Conservation (phyloP, 192 early-diverging fungal species). For the Podila horticola region DNA sequence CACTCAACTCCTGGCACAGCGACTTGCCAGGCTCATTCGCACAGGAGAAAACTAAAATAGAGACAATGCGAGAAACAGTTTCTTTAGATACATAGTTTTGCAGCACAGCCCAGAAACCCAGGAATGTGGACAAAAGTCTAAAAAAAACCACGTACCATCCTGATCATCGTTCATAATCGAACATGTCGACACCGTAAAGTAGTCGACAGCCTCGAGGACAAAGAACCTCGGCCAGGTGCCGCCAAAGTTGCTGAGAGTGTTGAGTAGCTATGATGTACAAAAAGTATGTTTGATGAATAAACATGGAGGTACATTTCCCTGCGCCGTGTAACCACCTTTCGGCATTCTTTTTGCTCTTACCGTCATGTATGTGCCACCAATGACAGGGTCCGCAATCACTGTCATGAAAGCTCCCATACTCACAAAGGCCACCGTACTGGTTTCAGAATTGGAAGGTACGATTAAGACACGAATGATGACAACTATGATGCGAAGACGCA, state of each 20-base stretch:
- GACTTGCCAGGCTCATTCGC: constrained; percentile 68
- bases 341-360: background rate
- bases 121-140: background rate
- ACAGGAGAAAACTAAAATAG: constrained; percentile 63
- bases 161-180: constrained; percentile 28
- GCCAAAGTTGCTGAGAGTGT: constrained; percentile 96
- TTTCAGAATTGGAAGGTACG: background rate
- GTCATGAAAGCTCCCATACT: constrained; percentile 95
- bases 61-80: background rate
- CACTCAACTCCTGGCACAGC: constrained; percentile 70
- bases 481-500: too few relatives aligned
- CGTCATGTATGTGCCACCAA: constrained; percentile 92
- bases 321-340: background rate
- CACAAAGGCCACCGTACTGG: constrained; percentile 93
- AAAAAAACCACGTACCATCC: constrained; percentile 14
- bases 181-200: constrained; percentile 86
- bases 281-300: background rate
- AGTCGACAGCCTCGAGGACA: constrained; percentile 91
- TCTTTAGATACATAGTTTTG: too few relatives aligned
- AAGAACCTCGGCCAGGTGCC: constrained; percentile 98
- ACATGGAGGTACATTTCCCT: background rate
- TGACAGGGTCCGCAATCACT: constrained; percentile 93
- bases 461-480: too few relatives aligned
- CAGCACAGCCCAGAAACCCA: background rate
- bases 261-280: constrained; percentile 66